These are phyloP conservation scores for Auricularia sp. DNA, from an alignment of 768 basidiomycete species.

Conservation along the genomic window DNA sequence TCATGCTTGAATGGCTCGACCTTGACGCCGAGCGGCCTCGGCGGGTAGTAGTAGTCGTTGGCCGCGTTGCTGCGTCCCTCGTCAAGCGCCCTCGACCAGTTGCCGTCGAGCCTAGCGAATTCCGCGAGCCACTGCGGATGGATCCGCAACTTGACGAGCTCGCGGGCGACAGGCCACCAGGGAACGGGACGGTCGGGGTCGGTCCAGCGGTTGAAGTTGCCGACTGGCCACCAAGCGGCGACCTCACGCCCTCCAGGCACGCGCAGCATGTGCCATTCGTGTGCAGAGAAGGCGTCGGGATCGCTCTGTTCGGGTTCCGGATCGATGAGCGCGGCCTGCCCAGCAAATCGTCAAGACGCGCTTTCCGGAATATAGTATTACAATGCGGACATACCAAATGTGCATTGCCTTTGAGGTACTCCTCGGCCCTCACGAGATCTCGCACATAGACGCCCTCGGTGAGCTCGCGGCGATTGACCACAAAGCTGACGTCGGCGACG, in stretches of 20 bases:
- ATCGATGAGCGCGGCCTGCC: background rate
- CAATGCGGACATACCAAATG: background rate
- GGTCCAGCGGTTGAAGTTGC: background rate
- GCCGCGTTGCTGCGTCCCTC: background rate
- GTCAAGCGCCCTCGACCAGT: background rate
- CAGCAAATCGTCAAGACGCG: background rate
- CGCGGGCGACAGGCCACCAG: background rate
- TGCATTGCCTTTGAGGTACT: background rate
- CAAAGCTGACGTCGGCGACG: background rate
- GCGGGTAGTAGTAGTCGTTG: background rate
- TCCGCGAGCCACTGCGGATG: background rate
- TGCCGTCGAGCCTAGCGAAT: background rate
- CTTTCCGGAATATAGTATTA: background rate
- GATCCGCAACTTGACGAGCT: background rate
- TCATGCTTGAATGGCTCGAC: background rate
- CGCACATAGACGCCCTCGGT: background rate
- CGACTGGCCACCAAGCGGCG: background rate
- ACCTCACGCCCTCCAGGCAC: background rate
- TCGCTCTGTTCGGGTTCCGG: background rate
- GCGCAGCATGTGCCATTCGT: background rate
- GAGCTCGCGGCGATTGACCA: background rate
- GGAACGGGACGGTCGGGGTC: background rate
- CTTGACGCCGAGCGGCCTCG: background rate
- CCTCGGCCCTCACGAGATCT: background rate
- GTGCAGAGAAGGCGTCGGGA: background rate